Conservation (phyloP, 2,329 filamentous ascomycete species). For the Hymenoscyphus scutula region DNA sequence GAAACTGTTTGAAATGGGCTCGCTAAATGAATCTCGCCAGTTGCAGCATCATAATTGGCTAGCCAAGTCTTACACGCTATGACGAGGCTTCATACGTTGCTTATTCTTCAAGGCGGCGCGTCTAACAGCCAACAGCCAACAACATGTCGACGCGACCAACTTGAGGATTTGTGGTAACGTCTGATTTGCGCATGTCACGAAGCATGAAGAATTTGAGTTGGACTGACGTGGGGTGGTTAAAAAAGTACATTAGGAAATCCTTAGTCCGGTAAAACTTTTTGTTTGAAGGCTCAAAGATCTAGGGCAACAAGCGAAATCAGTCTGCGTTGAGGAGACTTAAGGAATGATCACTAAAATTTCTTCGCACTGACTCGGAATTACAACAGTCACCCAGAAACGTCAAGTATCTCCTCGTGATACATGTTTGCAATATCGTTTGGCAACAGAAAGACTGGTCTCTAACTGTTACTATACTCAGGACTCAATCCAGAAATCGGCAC, state of each 20-base stretch:
- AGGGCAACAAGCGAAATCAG: too few species aligned
- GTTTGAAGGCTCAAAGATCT: neutral
- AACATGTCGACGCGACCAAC: neutral
- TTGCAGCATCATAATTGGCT: neutral
- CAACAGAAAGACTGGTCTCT: too few species aligned
- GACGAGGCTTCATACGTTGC: slow-evolving; percentile 7
- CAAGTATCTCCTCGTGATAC: too few species aligned
- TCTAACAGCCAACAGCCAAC: neutral
- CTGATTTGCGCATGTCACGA: neutral
- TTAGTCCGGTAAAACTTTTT: too few species aligned
- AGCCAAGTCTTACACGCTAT: neutral
- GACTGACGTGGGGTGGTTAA: neutral
- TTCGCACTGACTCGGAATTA: too few species aligned
- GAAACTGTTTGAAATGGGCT: slow-evolving; percentile 8
- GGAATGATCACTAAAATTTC: too few species aligned
- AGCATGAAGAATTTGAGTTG: neutral
- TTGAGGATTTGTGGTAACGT: neutral
- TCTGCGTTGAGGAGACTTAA: too few species aligned
- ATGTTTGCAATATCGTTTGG: too few species aligned
- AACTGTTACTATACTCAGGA: too few species aligned
- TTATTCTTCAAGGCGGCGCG: slow-evolving; percentile 11
- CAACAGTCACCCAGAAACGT: too few species aligned
- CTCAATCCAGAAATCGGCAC: too few species aligned
- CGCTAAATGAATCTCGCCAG: slow-evolving; percentile 6
- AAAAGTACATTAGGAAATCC: neutral